These are phyloP conservation scores for Melampsora americana DNA, from an alignment of 1,284 basidiomycete genomes.

Conservation along the genomic window DNA sequence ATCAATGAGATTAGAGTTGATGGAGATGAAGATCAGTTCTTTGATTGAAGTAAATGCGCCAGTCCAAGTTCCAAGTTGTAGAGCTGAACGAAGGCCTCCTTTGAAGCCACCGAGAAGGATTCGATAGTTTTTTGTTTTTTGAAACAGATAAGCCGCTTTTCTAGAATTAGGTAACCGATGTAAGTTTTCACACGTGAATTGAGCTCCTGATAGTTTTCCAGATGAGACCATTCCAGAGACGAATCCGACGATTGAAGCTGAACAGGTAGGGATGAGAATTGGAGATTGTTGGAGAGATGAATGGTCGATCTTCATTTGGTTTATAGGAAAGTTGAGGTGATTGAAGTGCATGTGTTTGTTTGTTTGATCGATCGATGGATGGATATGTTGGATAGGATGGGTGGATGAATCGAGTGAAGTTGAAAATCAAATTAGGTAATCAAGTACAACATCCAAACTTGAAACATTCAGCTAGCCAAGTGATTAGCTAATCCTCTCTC, in stretches of 20 bases:
- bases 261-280: conserved; percentile 22
- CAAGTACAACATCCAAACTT: too few species aligned
- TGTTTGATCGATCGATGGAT: too few species aligned
- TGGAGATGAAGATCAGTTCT: neutral
- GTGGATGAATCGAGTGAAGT: too few species aligned
- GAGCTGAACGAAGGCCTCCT: conserved; percentile 26
- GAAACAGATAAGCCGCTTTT: conserved; percentile 33
- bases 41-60: conserved; percentile 21
- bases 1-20: neutral
- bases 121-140: conserved; percentile 40
- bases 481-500: too few species aligned
- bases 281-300: neutral
- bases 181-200: conserved; percentile 37
- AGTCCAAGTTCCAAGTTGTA: conserved; percentile 21
- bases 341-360: too few species aligned
- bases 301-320: neutral
- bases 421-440: too few species aligned
- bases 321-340: too few species aligned
- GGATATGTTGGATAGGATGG: too few species aligned
- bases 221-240: conserved; percentile 25
- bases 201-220: conserved; percentile 30
- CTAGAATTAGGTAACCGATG: conserved; percentile 29
- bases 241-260: conserved; percentile 30
- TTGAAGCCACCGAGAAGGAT: conserved; percentile 37
- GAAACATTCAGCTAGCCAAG: too few species aligned